phyloP scores from a whole-genome alignment of 208 protist species.

The Acanthamoeba quina region DNA sequence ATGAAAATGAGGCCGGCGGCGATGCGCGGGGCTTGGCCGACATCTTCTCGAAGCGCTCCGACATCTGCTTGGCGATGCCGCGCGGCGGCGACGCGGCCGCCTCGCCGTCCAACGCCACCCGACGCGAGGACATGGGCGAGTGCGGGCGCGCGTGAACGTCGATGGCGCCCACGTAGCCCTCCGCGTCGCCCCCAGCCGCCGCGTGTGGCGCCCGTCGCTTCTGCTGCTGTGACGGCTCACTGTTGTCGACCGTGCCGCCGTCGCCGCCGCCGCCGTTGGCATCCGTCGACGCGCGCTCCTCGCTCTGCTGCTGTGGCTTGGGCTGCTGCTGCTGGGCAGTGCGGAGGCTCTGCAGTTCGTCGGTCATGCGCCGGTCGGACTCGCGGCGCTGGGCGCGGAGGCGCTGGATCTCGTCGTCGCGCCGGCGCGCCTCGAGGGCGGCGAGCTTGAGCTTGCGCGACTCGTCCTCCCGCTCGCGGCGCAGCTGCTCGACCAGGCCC shows the following conservation, averaged over 20 bases:
- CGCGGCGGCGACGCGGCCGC: neutral
- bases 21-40: neutral
- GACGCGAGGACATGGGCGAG: neutral
- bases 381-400: neutral
- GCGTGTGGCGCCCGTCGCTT: neutral
- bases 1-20: neutral
- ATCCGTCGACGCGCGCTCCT: neutral
- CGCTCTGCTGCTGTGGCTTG: neutral
- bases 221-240: neutral
- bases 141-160: neutral
- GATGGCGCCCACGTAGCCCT: constrained; percentile 17
- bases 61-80: constrained; percentile 20
- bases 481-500: neutral
- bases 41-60: constrained; percentile 53
- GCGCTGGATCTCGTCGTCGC: constrained; percentile 30
- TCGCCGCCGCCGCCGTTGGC: no score
- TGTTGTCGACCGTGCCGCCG: no score
- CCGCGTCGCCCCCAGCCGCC: neutral
- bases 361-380: neutral
- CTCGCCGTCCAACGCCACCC: constrained; percentile 5
- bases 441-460: constrained; percentile 22
- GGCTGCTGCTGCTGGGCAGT: neutral
- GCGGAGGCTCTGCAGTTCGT: constrained; percentile 9
- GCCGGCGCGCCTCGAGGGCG: neutral
- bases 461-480: neutral